These are phyloP conservation scores for Carallia pectinifolia DNA, from an alignment of 345 rosid species.

Conservation along the genomic window DNA sequence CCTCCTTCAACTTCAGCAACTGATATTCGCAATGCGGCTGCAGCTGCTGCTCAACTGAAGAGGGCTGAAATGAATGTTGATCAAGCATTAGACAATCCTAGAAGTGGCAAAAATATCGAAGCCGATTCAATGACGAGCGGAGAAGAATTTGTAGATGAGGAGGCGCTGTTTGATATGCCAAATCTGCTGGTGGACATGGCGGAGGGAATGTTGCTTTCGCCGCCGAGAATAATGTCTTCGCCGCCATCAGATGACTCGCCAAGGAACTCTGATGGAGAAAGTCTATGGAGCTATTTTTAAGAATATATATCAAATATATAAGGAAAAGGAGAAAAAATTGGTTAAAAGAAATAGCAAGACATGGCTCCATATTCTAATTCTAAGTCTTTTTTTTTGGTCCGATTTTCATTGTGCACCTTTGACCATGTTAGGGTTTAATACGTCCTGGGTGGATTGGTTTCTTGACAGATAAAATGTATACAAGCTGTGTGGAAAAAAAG, in stretches of 20 bases:
- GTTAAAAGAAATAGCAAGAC: neutral
- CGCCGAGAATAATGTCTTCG: slow-evolving; percentile 60
- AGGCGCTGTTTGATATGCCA: slow-evolving; percentile 75
- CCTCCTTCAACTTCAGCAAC: slow-evolving; percentile 55
- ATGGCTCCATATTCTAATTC: neutral
- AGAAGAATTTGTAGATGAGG: slow-evolving; percentile 66
- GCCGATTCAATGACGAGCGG: neutral
- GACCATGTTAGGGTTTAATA: too few relatives aligned
- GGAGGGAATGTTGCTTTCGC: slow-evolving; percentile 81
- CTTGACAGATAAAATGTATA: too few relatives aligned
- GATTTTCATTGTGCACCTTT: neutral
- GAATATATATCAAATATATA: neutral
- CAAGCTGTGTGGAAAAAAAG: too few relatives aligned
- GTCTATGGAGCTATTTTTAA: slow-evolving; percentile 61
- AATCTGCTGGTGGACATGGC: slow-evolving; percentile 87
- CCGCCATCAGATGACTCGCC: slow-evolving; percentile 55
- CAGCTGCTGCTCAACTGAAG: slow-evolving; percentile 51
- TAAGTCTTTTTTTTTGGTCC: neutral
- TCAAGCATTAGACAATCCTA: neutral
- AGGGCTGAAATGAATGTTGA: slow-evolving; percentile 23
- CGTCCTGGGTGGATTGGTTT: too few relatives aligned
- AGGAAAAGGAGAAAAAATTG: neutral
- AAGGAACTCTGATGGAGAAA: slow-evolving; percentile 56
- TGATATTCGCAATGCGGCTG: slow-evolving; percentile 69
- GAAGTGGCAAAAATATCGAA: too few relatives aligned